Percentiles rank a stretch among this genome's conserved stretches.
These are phyloP conservation scores for Rhizoclosmatium globosum DNA, from an alignment of 192 early-diverging fungal species.

Conservation along the genomic window DNA sequence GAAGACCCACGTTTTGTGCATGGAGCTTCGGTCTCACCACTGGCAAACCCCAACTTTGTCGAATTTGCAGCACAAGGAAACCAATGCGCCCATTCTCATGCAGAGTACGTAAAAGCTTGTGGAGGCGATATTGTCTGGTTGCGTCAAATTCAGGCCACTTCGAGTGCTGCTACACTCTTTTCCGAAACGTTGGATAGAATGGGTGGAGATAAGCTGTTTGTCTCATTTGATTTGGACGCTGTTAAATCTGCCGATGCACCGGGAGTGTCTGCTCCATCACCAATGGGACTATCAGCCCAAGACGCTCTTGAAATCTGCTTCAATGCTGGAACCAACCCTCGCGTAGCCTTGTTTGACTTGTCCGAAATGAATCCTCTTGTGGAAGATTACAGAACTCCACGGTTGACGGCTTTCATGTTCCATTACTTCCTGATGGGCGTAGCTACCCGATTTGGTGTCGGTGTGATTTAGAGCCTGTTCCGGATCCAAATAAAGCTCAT, in stretches of 20 bases:
- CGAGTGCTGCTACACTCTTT: not conserved
- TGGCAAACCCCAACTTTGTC: constrained; percentile 1
- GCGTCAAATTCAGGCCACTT: not conserved
- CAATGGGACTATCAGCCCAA: constrained; percentile 22
- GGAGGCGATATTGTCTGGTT: constrained; percentile 30
- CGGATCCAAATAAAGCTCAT: no score
- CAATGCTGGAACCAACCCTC: constrained; percentile 18
- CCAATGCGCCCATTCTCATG: constrained; percentile 33
- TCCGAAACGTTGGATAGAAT: constrained; percentile 7
- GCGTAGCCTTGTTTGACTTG: constrained; percentile 34
- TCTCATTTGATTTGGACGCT: constrained; percentile 40
- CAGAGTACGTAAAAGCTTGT: constrained; percentile 1
- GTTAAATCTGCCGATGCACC: constrained; percentile 30
- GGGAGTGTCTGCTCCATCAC: constrained; percentile 27
- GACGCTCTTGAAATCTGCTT: constrained; percentile 39
- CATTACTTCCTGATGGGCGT: constrained; percentile 35
- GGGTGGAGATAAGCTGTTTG: constrained; percentile 27
- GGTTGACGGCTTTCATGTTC: constrained; percentile 39
- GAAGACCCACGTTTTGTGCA: constrained; percentile 28
- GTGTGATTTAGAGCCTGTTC: no score
- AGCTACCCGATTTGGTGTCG: not conserved
- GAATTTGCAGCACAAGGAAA: constrained; percentile 36
- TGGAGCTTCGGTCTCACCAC: not conserved
- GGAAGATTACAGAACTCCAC: constrained; percentile 35
- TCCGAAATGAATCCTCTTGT: constrained; percentile 31